A percentile compares a stretch with the other conserved stretches of the same genome.
phyloP scores from a whole-genome alignment of 306 rosid species.

The Herpetospermum pedunculosum region DNA sequence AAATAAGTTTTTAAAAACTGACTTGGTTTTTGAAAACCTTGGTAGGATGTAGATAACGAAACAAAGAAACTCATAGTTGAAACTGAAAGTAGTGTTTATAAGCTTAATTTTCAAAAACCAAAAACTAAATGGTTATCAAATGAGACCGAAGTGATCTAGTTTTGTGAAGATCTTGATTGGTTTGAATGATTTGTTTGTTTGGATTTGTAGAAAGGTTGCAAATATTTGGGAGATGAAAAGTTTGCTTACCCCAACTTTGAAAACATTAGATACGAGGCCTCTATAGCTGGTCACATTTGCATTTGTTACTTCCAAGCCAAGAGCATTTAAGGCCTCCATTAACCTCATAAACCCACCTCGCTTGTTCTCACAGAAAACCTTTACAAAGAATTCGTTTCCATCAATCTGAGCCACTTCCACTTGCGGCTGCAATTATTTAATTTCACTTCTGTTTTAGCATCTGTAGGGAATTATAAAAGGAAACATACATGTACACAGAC shows the following conservation, averaged over 20 bases:
- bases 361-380: conserved; percentile 76
- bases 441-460: background rate
- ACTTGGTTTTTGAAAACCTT: too few species aligned
- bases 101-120: too few species aligned
- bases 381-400: conserved; percentile 69
- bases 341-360: conserved; percentile 67
- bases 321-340: conserved; percentile 67
- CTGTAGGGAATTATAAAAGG: background rate
- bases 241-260: conserved; percentile 52
- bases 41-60: too few species aligned
- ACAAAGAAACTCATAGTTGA: too few species aligned
- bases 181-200: background rate
- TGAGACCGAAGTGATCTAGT: background rate
- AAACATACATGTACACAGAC: background rate
- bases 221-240: background rate
- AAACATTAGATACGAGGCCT: conserved; percentile 75
- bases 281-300: conserved; percentile 75
- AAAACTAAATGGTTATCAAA: too few species aligned
- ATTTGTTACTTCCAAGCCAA: conserved; percentile 65
- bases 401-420: conserved; percentile 84
- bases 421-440: conserved; percentile 46
- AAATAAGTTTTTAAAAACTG: too few species aligned
- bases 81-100: too few species aligned
- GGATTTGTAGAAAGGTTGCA: background rate
- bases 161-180: background rate